These are phyloP conservation scores for Yamadazyma sp. DNA, from an alignment of 1,139 yeast species.

Conservation along the genomic window DNA sequence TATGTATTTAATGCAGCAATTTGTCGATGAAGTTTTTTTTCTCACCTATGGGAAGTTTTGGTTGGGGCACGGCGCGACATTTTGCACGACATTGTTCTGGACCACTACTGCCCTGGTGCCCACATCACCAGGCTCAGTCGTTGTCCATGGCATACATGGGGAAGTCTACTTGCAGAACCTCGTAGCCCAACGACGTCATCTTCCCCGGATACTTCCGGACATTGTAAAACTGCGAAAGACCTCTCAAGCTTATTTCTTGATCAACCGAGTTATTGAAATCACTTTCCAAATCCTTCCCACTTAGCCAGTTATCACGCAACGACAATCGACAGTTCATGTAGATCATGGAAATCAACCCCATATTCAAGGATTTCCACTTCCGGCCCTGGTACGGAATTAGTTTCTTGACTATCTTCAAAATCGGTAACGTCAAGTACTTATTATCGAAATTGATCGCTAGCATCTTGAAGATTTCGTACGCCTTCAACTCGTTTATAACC, in stretches of 20 bases:
- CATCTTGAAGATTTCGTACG: conserved; percentile 49
- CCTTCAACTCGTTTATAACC: conserved; percentile 55
- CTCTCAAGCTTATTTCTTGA: conserved; percentile 83
- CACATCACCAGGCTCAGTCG: too few species aligned
- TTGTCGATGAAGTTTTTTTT: conserved; percentile 14
- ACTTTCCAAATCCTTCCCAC: conserved; percentile 76
- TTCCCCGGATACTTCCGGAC: conserved; percentile 52
- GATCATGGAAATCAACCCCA: conserved; percentile 90
- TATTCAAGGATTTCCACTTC: conserved; percentile 90
- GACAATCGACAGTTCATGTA: conserved; percentile 73
- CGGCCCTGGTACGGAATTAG: conserved; percentile 89
- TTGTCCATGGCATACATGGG: conserved; percentile 12
- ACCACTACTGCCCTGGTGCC: background rate
- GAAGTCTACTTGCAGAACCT: conserved; percentile 12
- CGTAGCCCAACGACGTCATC: conserved; percentile 59
- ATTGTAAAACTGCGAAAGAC: conserved; percentile 78
- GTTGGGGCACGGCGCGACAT: background rate
- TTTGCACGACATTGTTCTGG: background rate
- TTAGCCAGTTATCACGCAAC: conserved; percentile 84
- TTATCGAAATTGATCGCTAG: conserved; percentile 56
- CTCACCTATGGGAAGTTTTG: background rate
- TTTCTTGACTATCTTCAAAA: conserved; percentile 71
- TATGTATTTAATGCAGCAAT: conserved; percentile 8
- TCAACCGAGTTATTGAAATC: conserved; percentile 79
- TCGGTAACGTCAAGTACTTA: conserved; percentile 62